Base-by-base conservation (phyloP, 345 rosid genomes). In the Syzygium grande region DNA sequence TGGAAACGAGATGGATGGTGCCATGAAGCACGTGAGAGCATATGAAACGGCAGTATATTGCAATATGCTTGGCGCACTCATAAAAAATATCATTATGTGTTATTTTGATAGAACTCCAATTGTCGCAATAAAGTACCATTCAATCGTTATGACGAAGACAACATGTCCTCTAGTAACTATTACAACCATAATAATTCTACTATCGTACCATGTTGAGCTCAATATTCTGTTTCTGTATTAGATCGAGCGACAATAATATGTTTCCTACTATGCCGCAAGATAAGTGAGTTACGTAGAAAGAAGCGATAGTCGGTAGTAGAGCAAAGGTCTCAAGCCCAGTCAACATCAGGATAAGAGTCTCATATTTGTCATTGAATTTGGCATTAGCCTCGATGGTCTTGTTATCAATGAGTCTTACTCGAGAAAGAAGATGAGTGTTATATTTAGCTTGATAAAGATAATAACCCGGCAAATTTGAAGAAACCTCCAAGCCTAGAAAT, bases 191-290 rank as follows among this genome's bases (percentile, higher is more conserved):
- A 56, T 56, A 0, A 56, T 23, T 56, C 2, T 23, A 27, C 25
- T 23, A 12, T 4, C 0, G 1, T 23, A 56, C 4, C 0, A 25
- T 13, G 15, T 25, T 25, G 7, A 58, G 65, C 27, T 25, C 6
- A 1, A 25, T 58, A 25, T 58, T 58, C 0, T 25, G 1, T 29
- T 58, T 25, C 0, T 25, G 15, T 58, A 58, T 2, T 58, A 0
- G 30, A 1, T 25, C 12, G 14, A 0, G 30, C 1, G 0, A 58
- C 11, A 13, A 58, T 9, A n/a, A 25, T 6, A 11, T 11, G 6
- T 58, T 58, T 58, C 14, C 11, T 25, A 13, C 0, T 5, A 6
- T 5, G 6, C 29, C 65, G 11, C 1, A 7, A 58, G 65, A 58
- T 58, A 25, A 58, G 29, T 58, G 65, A 25, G 29, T 25, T 58